Evolutionary conservation across 1,284 basidiomycete species (phyloP).

Genomic region (Rugosomyces carneus): DNA sequence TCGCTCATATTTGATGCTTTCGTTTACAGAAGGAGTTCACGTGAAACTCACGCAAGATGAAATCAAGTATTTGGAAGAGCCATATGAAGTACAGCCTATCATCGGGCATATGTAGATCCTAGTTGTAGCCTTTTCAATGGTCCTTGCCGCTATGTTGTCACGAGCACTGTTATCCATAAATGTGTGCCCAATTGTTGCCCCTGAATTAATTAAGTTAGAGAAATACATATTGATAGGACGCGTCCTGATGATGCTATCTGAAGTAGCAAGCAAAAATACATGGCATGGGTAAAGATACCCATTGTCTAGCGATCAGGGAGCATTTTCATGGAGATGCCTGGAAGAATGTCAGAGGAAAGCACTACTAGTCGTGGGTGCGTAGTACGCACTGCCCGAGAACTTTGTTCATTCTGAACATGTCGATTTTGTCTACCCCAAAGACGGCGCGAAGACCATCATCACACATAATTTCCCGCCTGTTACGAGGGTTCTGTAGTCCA

Average conservation of each 20-base stretch:
- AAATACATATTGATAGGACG: conserved; percentile 12
- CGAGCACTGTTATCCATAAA: background rate
- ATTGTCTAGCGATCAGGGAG: conserved; percentile 12
- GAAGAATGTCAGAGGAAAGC: conserved; percentile 5
- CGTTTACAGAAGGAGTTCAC: conserved; percentile 29
- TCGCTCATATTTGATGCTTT: conserved; percentile 32
- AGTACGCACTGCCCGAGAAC: conserved; percentile 63
- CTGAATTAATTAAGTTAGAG: conserved; percentile 6
- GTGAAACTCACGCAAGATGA: conserved; percentile 48
- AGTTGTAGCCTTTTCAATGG: too few species aligned
- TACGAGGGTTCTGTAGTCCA: conserved; percentile 73
- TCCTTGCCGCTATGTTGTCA: too few species aligned
- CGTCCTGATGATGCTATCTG: conserved; percentile 3
- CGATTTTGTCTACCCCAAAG: conserved; percentile 72
- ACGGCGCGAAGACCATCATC: conserved; percentile 63
- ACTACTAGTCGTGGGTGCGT: background rate
- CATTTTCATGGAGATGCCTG: conserved; percentile 34
- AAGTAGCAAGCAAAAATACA: background rate
- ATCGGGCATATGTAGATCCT: conserved; percentile 27
- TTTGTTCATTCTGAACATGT: conserved; percentile 89
- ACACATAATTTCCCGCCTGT: conserved; percentile 79
- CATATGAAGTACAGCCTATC: conserved; percentile 35
- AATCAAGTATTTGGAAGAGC: conserved; percentile 40
- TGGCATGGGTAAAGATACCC: background rate
- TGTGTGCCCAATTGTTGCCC: background rate